Percentiles rank a stretch among this genome's conserved stretches.
These are phyloP conservation scores for Prunus padus DNA, from an alignment of 306 rosid genomes.

Conservation along the genomic window DNA sequence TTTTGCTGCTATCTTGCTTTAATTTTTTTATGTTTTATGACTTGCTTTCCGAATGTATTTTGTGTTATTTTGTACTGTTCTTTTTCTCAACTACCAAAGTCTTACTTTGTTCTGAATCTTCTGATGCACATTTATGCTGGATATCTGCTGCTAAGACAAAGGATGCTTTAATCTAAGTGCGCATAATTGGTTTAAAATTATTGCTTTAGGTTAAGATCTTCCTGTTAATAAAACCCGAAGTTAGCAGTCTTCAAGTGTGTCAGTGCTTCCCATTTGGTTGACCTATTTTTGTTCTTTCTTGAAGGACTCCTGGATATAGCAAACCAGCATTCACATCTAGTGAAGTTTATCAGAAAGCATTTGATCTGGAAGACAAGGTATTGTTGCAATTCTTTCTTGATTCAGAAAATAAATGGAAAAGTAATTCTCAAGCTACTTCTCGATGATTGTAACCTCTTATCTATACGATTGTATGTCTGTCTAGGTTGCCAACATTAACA, in stretches of 20 bases:
- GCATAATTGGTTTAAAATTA: background rate
- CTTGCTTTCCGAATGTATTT: background rate
- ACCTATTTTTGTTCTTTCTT: conserved; percentile 17
- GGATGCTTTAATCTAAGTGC: background rate
- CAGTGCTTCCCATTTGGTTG: background rate
- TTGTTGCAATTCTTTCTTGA: conserved; percentile 16
- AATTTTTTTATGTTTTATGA: background rate
- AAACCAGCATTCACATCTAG: conserved; percentile 79
- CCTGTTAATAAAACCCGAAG: background rate
- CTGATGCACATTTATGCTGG: background rate
- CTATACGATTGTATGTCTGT: background rate
- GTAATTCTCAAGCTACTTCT: conserved; percentile 15
- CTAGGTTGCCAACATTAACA: conserved; percentile 63
- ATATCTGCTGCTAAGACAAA: background rate
- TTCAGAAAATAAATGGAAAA: background rate
- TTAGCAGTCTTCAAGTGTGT: background rate
- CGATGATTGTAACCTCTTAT: too few species aligned
- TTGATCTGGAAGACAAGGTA: conserved; percentile 80
- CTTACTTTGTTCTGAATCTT: too few species aligned
- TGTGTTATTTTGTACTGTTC: background rate
- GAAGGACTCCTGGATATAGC: conserved; percentile 65
- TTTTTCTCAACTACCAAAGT: too few species aligned
- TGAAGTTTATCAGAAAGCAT: conserved; percentile 61
- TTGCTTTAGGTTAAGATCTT: background rate
- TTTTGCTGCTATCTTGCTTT: background rate